These are phyloP conservation scores for Quaeritorhiza haematococci DNA, from an alignment of 371 early-diverging fungal species.

Conservation along the genomic window DNA sequence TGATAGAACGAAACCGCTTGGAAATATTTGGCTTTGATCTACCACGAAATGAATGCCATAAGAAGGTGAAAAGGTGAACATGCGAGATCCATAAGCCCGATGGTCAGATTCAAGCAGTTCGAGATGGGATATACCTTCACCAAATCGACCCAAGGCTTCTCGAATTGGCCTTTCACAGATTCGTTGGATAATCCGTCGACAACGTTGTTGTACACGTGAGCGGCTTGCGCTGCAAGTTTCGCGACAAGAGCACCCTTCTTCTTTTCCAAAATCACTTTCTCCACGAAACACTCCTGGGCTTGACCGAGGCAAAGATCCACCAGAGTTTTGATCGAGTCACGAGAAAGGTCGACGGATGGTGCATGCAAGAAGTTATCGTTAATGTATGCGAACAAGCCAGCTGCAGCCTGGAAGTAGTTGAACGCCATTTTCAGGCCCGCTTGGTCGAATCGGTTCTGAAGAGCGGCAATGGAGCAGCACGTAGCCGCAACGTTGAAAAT, in stretches of 20 bases:
- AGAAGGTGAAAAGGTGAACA: not conserved
- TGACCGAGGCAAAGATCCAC: conserved; percentile 85
- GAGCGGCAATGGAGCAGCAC: conserved; percentile 50
- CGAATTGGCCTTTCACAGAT: conserved; percentile 35
- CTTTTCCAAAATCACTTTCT: conserved; percentile 78
- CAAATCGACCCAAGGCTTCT: conserved; percentile 35
- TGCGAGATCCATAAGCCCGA: too few species aligned
- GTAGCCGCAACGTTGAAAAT: conserved; percentile 88
- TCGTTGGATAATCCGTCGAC: conserved; percentile 55
- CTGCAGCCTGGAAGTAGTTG: conserved; percentile 87
- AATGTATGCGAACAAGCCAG: conserved; percentile 88
- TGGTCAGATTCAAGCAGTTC: too few species aligned
- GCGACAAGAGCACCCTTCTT: conserved; percentile 78
- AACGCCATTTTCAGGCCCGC: conserved; percentile 75
- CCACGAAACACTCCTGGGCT: conserved; percentile 90
- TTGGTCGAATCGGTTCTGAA: conserved; percentile 67
- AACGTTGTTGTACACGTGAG: conserved; percentile 67
- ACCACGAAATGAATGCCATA: not conserved
- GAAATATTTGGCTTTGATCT: conserved; percentile 83
- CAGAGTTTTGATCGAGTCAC: conserved; percentile 80
- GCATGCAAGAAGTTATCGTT: conserved; percentile 96
- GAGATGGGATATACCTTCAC: conserved; percentile 41
- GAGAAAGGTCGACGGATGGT: conserved; percentile 84
- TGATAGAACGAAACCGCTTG: conserved; percentile 78
- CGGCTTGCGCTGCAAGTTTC: conserved; percentile 84